phyloP scores from a whole-genome alignment of 164 flowering plant genomes.

The Paratinospora sagittata region DNA sequence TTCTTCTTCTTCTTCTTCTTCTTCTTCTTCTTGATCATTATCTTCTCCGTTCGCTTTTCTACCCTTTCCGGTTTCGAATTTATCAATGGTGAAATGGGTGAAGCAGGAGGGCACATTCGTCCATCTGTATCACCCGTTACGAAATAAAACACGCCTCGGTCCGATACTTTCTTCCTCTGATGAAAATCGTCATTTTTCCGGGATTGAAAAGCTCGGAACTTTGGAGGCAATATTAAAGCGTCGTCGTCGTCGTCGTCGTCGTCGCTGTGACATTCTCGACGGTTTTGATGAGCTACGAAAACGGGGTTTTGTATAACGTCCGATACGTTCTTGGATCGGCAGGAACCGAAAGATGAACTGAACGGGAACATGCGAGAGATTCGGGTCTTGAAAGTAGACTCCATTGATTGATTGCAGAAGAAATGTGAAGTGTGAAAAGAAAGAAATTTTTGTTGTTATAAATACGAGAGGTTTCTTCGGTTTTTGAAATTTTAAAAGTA shows the following conservation, averaged over 20 bases:
- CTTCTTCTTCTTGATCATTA: slow-evolving; percentile 7
- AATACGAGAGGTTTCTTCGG: background rate
- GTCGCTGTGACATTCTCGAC: slow-evolving; percentile 7
- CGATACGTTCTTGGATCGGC: slow-evolving; percentile 37
- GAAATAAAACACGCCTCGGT: slow-evolving; percentile 13
- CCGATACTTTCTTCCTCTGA: slow-evolving; percentile 21
- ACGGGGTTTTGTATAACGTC: slow-evolving; percentile 38
- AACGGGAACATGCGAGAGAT: slow-evolving; percentile 54
- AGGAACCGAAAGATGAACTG: slow-evolving; percentile 47
- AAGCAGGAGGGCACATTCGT: slow-evolving; percentile 40
- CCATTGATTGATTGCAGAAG: slow-evolving; percentile 31
- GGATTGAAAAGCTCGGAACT: slow-evolving; percentile 31
- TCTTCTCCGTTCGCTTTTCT: slow-evolving; percentile 3
- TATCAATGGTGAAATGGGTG: slow-evolving; percentile 32
- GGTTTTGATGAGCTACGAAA: slow-evolving; percentile 19
- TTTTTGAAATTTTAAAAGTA: slow-evolving; percentile 2
- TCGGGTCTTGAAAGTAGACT: slow-evolving; percentile 41
- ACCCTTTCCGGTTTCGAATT: no score
- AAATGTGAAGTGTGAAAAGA: background rate
- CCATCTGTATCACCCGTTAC: slow-evolving; percentile 16
- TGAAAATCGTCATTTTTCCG: background rate
- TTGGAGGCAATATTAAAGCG: slow-evolving; percentile 24
- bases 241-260: background rate
- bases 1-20: slow-evolving; percentile 13
- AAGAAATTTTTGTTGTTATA: no score